phyloP scores from a whole-genome alignment of 2,329 filamentous ascomycete genomes.

The Pseudogymnoascus sp. region DNA sequence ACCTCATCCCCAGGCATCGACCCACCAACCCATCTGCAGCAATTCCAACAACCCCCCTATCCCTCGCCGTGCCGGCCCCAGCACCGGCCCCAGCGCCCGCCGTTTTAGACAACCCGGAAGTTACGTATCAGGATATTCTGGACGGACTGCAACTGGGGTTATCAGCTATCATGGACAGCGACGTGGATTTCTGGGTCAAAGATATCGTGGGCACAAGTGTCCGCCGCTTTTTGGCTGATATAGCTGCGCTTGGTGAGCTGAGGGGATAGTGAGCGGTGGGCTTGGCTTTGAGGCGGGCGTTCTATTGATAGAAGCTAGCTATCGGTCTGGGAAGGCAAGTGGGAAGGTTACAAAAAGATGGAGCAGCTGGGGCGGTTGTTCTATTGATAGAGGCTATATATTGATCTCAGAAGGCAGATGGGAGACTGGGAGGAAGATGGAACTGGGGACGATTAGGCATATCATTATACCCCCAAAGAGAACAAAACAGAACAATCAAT shows the following conservation, averaged over 20 bases:
- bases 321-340: not conserved
- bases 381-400: not conserved
- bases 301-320: not conserved
- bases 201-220: conserved; percentile 44
- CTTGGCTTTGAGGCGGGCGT: not conserved
- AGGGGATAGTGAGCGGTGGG: not conserved
- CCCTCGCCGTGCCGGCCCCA: not conserved
- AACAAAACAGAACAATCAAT: too few species aligned
- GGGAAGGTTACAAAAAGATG: not conserved
- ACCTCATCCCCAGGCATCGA: not conserved
- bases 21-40: not conserved
- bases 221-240: conserved; percentile 45
- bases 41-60: not conserved
- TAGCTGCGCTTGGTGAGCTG: conserved; percentile 39
- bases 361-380: not conserved
- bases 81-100: not conserved
- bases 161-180: conserved; percentile 46
- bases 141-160: conserved; percentile 46
- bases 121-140: conserved; percentile 44
- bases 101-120: conserved; percentile 18
- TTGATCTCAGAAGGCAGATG: too few species aligned
- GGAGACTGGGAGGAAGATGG: not conserved
- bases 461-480: not conserved
- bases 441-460: not conserved
- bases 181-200: conserved; percentile 43